Base-by-base conservation (phyloP, 257 asterid genomes). In the Solanum chmielewskii region DNA sequence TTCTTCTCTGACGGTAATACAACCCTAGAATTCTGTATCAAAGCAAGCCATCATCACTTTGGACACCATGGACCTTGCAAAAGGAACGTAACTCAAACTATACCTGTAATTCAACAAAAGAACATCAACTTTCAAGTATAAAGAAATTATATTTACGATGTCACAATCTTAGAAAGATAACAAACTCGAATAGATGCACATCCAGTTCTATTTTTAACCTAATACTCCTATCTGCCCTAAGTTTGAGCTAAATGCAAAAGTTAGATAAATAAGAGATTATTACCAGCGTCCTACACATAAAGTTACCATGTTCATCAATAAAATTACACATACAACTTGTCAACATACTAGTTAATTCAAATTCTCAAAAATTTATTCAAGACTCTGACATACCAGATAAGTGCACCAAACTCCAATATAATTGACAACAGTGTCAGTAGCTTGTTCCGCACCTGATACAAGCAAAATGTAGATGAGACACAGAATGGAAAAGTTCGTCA, bases 11-110 rank as follows among this genome's bases (percentile, higher is more conserved):
- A 62, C 69, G 60, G n/a, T 6, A 84, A 86, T 56, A 25, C 35
- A 56, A 80, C 82, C 64, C 89, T 93, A 97, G 89, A 94, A 97
- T 81, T 95, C 99, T n/a, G 99, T 94, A 92, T 97, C 99, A 85
- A 97, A 95, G 93, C 99, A 97, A 64, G 95, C 93, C 80, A 83
- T 88, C 98, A 94, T 92, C 70, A 94, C 90, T 92, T 97, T 97
- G 18, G 99, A 95, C 86, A 95, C 98, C 99, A 97, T 94, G 68
- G 98, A 92, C 93, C 98, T 93, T 5, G 99, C 99, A 86, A 97
- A 97, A 16, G 99, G 99, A 66, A 97, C 92, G 87, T 95, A 97
- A 94, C 99, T 97, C 92, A 95, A 90, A 94, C 99, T 95, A 88
- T 97, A 95, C 99, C 99, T 97, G 99, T 88, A 85, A 89, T 70